phyloP scores from a whole-genome alignment of 2,329 filamentous ascomycete genomes.

The Colletotrichum melonis region DNA sequence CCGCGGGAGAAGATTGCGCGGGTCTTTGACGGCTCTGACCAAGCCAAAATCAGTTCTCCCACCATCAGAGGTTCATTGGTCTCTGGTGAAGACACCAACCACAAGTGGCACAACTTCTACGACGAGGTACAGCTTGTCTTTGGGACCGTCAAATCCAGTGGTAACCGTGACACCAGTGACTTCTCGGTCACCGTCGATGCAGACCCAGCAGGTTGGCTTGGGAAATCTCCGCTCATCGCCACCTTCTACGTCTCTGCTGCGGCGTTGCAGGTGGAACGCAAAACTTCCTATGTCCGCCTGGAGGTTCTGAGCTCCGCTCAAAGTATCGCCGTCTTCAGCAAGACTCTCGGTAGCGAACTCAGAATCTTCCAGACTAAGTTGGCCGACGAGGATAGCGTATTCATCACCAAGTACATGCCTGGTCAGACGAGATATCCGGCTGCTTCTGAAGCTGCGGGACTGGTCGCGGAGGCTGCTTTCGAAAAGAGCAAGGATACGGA shows the following conservation, averaged over 20 bases:
- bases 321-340: conserved; percentile 39
- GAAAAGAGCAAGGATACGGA: conserved; percentile 37
- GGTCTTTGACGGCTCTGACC: conserved; percentile 39
- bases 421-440: conserved; percentile 44
- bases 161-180: conserved; percentile 42
- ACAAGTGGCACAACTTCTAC: conserved; percentile 50
- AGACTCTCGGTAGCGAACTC: conserved; percentile 42
- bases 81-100: conserved; percentile 37
- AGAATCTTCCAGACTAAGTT: conserved; percentile 47
- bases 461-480: conserved; percentile 36
- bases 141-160: conserved; percentile 46
- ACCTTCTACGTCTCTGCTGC: conserved; percentile 54
- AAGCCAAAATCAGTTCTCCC: conserved; percentile 40
- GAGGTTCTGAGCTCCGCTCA: conserved; percentile 42
- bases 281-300: conserved; percentile 46
- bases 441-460: conserved; percentile 39
- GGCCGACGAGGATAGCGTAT: conserved; percentile 44
- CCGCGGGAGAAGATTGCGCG: conserved; percentile 43
- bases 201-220: conserved; percentile 50
- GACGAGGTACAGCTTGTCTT: conserved; percentile 54
- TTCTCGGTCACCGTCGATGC: conserved; percentile 47
- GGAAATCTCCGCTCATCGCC: conserved; percentile 51
- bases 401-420: conserved; percentile 50
- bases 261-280: conserved; percentile 47
- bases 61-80: conserved; percentile 45